Evolutionary conservation across 2,329 filamentous ascomycete genomes (phyloP).

Genomic region (Arthrinium phaeospermum): DNA sequence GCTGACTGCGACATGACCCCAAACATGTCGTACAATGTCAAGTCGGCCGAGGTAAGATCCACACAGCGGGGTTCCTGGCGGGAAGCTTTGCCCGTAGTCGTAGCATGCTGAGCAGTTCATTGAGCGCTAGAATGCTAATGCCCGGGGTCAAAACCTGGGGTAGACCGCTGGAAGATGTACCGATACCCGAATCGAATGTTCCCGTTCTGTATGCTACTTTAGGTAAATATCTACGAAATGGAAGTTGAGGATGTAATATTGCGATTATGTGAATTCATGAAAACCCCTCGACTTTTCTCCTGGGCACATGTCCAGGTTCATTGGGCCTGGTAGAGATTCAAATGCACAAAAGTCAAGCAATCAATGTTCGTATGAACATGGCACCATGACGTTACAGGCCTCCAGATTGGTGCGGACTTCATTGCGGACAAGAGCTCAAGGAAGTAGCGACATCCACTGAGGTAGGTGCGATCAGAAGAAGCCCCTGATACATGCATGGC

Average conservation of each 20-base stretch:
- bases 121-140: constrained; percentile 17
- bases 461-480: not conserved
- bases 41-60: constrained; percentile 25
- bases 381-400: not conserved
- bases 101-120: not conserved
- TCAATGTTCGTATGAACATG: not conserved
- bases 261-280: not conserved
- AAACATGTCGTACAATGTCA: constrained; percentile 4
- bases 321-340: not conserved
- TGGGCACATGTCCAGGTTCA: not conserved
- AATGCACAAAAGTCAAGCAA: not conserved
- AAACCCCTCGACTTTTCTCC: not conserved
- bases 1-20: constrained; percentile 15
- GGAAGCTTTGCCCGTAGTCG: constrained; percentile 13
- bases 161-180: constrained; percentile 12
- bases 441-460: not conserved
- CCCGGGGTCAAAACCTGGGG: constrained; percentile 26
- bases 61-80: constrained; percentile 21
- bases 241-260: not conserved
- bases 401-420: not conserved
- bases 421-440: not conserved
- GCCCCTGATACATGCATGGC: not conserved
- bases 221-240: not conserved
- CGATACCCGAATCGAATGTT: not conserved
- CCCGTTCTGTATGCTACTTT: not conserved